Percentiles rank a stretch among this genome's conserved stretches.
phyloP scores from a whole-genome alignment of 768 basidiomycete species.

The Russula lepida region DNA sequence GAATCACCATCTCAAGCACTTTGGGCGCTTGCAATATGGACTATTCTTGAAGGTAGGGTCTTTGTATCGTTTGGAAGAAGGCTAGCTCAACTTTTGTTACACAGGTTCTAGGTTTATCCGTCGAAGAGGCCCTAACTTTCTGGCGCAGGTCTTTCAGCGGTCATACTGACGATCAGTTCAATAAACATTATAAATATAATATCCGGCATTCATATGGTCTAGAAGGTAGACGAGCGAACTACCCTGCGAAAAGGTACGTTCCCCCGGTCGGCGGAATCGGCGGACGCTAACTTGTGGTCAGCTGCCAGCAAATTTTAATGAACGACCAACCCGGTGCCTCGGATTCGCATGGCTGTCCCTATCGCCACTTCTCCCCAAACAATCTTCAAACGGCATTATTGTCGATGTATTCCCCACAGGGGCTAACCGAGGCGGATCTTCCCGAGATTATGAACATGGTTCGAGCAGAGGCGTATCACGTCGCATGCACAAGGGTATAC shows the following conservation, averaged over 20 bases:
- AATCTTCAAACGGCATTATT: conserved; percentile 75
- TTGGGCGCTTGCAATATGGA: conserved; percentile 83
- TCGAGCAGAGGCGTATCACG: conserved; percentile 78
- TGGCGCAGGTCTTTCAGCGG: conserved; percentile 83
- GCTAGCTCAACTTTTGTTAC: background rate
- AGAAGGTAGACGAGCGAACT: conserved; percentile 92
- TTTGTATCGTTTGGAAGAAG: background rate
- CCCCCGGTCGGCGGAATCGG: background rate
- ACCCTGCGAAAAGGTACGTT: conserved; percentile 77
- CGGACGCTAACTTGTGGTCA: conserved; percentile 26
- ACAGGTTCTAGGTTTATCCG: conserved; percentile 84
- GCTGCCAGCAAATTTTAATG: conserved; percentile 85
- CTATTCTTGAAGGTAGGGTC: conserved; percentile 88
- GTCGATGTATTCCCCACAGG: conserved; percentile 54
- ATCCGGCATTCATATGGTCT: conserved; percentile 92
- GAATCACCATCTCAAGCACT: conserved; percentile 87
- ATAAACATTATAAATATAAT: conserved; percentile 96
- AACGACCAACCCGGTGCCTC: conserved; percentile 54
- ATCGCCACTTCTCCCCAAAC: conserved; percentile 77
- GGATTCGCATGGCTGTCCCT: conserved; percentile 86
- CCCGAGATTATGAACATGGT: conserved; percentile 77
- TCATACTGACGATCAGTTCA: conserved; percentile 90
- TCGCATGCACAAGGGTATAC: conserved; percentile 95
- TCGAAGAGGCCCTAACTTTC: conserved; percentile 89
- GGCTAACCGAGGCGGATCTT: conserved; percentile 59